Evolutionary conservation across 148 eudicot species (phyloP).

Genomic region (Rhododendron mucronatum): DNA sequence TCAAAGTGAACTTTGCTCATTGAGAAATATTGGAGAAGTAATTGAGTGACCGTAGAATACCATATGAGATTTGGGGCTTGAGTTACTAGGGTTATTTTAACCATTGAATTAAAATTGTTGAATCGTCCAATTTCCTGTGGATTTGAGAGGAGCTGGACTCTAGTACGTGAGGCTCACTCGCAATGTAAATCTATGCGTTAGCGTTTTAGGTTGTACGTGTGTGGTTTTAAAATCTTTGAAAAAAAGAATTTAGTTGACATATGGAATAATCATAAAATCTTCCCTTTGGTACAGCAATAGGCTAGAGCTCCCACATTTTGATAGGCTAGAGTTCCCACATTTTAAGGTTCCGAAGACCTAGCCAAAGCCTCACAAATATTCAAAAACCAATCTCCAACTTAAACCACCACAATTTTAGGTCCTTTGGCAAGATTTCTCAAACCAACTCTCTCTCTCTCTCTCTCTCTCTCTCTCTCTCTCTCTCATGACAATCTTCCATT

Average conservation of each 20-base stretch:
- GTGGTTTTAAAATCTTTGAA: not conserved
- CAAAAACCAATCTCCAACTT: not conserved
- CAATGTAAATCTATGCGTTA: no score
- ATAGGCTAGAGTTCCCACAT: conserved; percentile 1
- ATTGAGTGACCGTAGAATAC: no score
- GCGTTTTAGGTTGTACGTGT: no score
- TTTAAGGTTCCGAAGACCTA: conserved; percentile 12
- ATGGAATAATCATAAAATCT: not conserved
- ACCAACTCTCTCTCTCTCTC: not conserved
- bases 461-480: conserved; percentile 12
- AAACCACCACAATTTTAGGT: not conserved
- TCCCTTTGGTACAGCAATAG: not conserved
- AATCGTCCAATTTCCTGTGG: no score
- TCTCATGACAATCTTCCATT: conserved; percentile 35
- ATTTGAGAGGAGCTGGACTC: no score
- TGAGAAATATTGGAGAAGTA: no score
- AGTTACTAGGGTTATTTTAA: no score
- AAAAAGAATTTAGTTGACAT: not conserved
- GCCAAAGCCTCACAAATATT: conserved; percentile 1
- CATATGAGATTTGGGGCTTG: no score
- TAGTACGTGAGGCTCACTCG: no score
- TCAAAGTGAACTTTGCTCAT: no score
- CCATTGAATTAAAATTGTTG: no score
- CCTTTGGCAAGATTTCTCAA: not conserved
- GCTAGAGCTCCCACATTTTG: conserved; percentile 3